Percentiles rank a stretch among this genome's conserved stretches.
These are phyloP conservation scores for Cyathus striatus DNA, from an alignment of 768 basidiomycete genomes.

Conservation along the genomic window DNA sequence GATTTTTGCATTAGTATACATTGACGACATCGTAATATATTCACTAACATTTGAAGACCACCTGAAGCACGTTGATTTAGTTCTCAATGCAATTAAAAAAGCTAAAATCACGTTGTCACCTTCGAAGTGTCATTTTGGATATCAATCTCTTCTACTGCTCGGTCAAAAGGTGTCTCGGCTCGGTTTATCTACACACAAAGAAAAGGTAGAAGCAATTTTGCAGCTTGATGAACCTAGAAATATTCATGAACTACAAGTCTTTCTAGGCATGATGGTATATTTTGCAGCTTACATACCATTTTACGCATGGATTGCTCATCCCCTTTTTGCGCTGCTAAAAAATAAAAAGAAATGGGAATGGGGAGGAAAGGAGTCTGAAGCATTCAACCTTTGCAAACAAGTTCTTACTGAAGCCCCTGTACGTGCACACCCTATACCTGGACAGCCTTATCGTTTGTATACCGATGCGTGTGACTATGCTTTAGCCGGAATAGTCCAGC, in stretches of 20 bases:
- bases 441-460: too few species aligned
- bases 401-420: slow-evolving; percentile 26
- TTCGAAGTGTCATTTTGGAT: slow-evolving; percentile 26
- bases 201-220: slow-evolving; percentile 28
- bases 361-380: slow-evolving; percentile 13
- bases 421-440: slow-evolving; percentile 19
- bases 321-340: too few species aligned
- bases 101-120: too few species aligned
- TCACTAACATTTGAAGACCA: too few species aligned
- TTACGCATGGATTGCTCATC: too few species aligned
- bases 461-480: slow-evolving; percentile 24
- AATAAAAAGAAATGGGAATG: slow-evolving; percentile 19
- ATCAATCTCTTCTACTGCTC: slow-evolving; percentile 24
- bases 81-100: slow-evolving; percentile 19
- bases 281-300: too few species aligned
- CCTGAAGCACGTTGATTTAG: slow-evolving; percentile 20
- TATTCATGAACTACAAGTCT: slow-evolving; percentile 14
- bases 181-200: slow-evolving; percentile 28
- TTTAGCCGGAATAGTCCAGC: slow-evolving; percentile 21
- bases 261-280: too few species aligned
- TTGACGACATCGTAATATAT: slow-evolving; percentile 30
- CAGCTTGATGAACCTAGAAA: slow-evolving; percentile 19
- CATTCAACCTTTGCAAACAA: slow-evolving; percentile 21
- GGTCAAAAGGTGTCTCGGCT: slow-evolving; percentile 34
- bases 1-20: slow-evolving; percentile 34